Evolutionary conservation across 2,329 filamentous ascomycete genomes (phyloP), one percentile per base, ranked within the genome.

Genomic region (Elsinoe arachidis): DNA sequence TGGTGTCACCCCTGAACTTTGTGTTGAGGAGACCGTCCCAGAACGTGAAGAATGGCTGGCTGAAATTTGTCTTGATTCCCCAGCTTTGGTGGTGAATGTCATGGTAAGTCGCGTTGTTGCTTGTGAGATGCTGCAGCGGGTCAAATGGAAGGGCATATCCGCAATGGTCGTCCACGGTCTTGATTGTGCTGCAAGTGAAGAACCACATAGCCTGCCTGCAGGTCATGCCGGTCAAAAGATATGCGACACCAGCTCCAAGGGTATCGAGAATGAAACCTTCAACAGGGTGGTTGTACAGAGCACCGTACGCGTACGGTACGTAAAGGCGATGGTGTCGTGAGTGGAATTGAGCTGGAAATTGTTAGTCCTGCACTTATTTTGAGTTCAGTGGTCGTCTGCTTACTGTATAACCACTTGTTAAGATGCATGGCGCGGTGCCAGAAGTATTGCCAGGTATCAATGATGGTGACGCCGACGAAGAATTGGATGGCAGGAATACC

Each of bases 361-460:
- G 63, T 72, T 64, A 67, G 64, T 38, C 19, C 33, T 15, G 46
- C 46, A 33, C 15, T 7, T 26, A 55, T 65, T 46, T 26, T n/a
- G 7, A n/a, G 4, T 9, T 46, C 23, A 23, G 21, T 19, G 5
- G n/a, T 41, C 17, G 21, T 52, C 15, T 38, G 81, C 87, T 73
- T 78, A 93, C 89, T 87, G 78, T 97, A 97, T 65, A 99, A 80
- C 88, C 89, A 97, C 72, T 88, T 91, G 76, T 97, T 96, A 77
- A 93, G 80, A 74, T 99, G 93, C 93, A 99, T 99, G 58, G 87
- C 82, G 38, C 93, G 89, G 73, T 99, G 93, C 66, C 92, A 80
- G 74, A 96, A 96, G 75, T 99, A 99, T 71, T 99, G 92, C 93
- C 93, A 99, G 44, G 90, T 93, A 73, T 99, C 93, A 64, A 97